Evolutionary conservation across 2,329 filamentous ascomycete genomes (phyloP).

Genomic region (Aspergillus nomiae): DNA sequence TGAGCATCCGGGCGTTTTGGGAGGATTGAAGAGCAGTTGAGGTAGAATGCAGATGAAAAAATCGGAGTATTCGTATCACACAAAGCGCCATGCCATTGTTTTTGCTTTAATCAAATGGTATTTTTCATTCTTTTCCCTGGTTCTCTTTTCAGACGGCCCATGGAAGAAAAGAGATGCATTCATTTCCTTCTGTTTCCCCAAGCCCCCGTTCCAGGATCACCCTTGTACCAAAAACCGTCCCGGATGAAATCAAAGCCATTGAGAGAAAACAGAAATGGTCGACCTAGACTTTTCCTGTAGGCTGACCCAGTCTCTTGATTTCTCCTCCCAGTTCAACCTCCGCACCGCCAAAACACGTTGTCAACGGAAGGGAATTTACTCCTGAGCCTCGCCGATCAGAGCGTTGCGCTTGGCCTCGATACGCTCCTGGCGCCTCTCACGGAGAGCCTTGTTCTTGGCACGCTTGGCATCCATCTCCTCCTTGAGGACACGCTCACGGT

Average conservation of each 20-base stretch:
- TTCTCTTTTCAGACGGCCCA: conserved; percentile 14
- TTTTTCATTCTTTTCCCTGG: conserved; percentile 19
- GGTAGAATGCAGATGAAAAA: conserved; percentile 12
- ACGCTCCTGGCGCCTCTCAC: conserved; percentile 97
- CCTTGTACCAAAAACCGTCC: conserved; percentile 16
- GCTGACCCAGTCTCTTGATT: conserved; percentile 32
- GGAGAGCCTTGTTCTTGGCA: conserved; percentile 99
- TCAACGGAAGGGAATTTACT: conserved; percentile 41
- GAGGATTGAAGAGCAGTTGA: conserved; percentile 8
- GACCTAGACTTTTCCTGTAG: conserved; percentile 31
- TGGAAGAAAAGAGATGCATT: conserved; percentile 6
- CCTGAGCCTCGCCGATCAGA: conserved; percentile 69
- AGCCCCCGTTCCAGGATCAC: conserved; percentile 17
- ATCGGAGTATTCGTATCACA: conserved; percentile 26
- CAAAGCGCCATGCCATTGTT: conserved; percentile 31
- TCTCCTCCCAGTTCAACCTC: conserved; percentile 38
- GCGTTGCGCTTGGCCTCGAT: conserved; percentile 87
- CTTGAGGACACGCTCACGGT: conserved; percentile 92
- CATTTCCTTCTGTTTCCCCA: conserved; percentile 10
- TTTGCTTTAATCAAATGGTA: conserved; percentile 26
- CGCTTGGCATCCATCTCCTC: conserved; percentile 99
- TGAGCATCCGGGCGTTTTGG: not conserved
- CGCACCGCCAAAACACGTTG: conserved; percentile 39
- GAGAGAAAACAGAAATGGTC: conserved; percentile 28
- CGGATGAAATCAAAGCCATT: conserved; percentile 23